Evolutionary conservation across 306 rosid genomes (phyloP).

Genomic region (Quercus robur): DNA sequence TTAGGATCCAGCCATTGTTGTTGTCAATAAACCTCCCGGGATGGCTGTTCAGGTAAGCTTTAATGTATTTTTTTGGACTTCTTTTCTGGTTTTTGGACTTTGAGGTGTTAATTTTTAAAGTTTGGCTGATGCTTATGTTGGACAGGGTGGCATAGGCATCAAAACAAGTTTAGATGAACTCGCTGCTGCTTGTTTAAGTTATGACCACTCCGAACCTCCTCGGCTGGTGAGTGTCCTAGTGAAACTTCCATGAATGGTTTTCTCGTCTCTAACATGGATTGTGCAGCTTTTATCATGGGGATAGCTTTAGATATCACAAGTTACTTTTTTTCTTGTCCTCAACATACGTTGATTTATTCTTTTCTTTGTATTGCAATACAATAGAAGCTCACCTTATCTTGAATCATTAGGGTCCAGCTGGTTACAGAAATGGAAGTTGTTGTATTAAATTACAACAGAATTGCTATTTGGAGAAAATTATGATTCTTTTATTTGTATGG

Average conservation of each 20-base stretch:
- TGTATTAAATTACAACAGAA: neutral
- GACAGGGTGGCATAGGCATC: constrained; percentile 80
- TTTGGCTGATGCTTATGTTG: constrained; percentile 18
- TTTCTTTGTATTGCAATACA: neutral
- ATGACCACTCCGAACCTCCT: constrained; percentile 66
- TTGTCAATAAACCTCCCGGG: constrained; percentile 88
- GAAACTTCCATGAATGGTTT: constrained; percentile 3
- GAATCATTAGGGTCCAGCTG: neutral
- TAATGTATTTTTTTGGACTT: neutral
- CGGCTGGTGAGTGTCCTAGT: constrained; percentile 57
- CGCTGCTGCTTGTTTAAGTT: constrained; percentile 71
- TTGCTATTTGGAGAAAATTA: neutral
- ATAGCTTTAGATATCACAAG: neutral
- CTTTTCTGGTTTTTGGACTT: neutral
- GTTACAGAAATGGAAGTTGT: too few relatives aligned
- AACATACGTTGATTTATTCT: neutral
- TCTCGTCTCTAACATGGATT: neutral
- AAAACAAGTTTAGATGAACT: constrained; percentile 72
- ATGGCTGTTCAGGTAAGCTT: constrained; percentile 80
- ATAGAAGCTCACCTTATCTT: neutral
- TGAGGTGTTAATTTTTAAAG: constrained; percentile 1
- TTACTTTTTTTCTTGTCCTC: neutral
- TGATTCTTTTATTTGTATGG: neutral
- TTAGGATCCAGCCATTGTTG: constrained; percentile 77
- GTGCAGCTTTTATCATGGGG: neutral